These are phyloP conservation scores for Boletus sensibilis DNA, from an alignment of 768 basidiomycete species.

Conservation along the genomic window DNA sequence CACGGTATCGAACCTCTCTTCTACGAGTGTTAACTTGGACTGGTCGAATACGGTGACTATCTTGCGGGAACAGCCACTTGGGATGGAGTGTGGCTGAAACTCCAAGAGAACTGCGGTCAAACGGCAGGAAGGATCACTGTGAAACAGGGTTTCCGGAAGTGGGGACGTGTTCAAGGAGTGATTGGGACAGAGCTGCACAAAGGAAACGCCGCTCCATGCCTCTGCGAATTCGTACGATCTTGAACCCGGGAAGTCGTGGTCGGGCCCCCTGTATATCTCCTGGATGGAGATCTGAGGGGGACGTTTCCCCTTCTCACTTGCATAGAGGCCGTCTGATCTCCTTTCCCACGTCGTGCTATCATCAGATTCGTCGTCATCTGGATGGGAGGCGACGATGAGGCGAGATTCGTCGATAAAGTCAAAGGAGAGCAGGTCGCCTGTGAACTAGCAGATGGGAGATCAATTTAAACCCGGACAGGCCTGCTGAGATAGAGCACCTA, in stretches of 20 bases:
- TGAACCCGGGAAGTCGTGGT: conserved; percentile 10
- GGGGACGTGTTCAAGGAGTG: conserved; percentile 39
- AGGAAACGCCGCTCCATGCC: conserved; percentile 45
- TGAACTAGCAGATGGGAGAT: conserved; percentile 16
- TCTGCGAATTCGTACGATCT: conserved; percentile 53
- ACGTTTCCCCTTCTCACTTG: conserved; percentile 31
- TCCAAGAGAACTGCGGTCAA: conserved; percentile 43
- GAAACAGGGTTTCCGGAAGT: conserved; percentile 51
- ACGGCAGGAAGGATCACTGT: conserved; percentile 51
- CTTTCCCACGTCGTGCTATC: conserved; percentile 31
- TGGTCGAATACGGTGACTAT: conserved; percentile 55
- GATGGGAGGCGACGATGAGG: conserved; percentile 28
- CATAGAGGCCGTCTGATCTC: conserved; percentile 32
- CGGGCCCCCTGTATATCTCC: conserved; percentile 17
- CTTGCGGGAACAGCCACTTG: conserved; percentile 37
- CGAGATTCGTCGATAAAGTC: conserved; percentile 29
- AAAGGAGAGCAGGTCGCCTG: conserved; percentile 33
- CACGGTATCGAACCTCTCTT: conserved; percentile 45
- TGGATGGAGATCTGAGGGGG: conserved; percentile 30
- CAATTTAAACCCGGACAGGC: not conserved
- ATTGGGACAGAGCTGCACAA: conserved; percentile 50
- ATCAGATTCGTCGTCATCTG: conserved; percentile 34
- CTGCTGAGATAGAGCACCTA: conserved; percentile 8
- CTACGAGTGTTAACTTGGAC: conserved; percentile 45
- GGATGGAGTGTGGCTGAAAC: conserved; percentile 40